Evolutionary conservation across 1,139 yeast species (phyloP), one percentile per base, ranked within the genome.

Genomic region (Debaryomycetaceae sp.): DNA sequence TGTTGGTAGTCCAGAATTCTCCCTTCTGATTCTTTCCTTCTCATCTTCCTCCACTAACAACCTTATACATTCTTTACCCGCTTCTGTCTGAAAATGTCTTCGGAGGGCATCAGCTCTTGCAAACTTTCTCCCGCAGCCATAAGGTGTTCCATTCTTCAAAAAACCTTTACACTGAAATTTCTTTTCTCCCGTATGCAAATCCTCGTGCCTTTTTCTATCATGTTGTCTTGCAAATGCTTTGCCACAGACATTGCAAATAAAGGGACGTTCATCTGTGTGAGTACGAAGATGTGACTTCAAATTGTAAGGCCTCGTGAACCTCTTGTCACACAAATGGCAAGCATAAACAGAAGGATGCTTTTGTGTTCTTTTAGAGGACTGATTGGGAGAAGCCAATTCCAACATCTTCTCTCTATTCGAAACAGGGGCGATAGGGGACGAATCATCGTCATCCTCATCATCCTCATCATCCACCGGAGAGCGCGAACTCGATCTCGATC

Each of bases 201-300:
- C 96, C 60, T 91, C 97, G 60, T 93, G 99, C 38, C 99, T 76
- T 60, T 89, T 90, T 37, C 96, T 72, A 65, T 93, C 99, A 59
- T 93, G 98, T 59, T 90, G 97, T 47, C 99, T 72, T 0, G 98
- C 97, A 76, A 93, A 93, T 4, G 97, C 93, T 64, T 90, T 89
- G 6, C 95, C 95, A 66, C 99, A 93, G 6, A 85, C 80, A 13
- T 80, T 75, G 67, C 99, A 93, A 24, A 82, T 77, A 60, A 83
- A 93, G 5, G 99, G 99, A 48, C 96, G 73, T 60, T 93, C 98
- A 60, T 90, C 91, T 0, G 97, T 91, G 62, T 93, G 99, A 0
- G 98, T 91, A 47, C 97, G 71, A 57, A 87, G 70, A 67, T 93
- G 99, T 0, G 97, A 88, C 55, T 93, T 87, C 56, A 93, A 71